A percentile compares a stretch with the other conserved stretches of the same genome.
These are phyloP conservation scores for Calocera cornea DNA, from an alignment of 768 basidiomycete species.

Conservation along the genomic window DNA sequence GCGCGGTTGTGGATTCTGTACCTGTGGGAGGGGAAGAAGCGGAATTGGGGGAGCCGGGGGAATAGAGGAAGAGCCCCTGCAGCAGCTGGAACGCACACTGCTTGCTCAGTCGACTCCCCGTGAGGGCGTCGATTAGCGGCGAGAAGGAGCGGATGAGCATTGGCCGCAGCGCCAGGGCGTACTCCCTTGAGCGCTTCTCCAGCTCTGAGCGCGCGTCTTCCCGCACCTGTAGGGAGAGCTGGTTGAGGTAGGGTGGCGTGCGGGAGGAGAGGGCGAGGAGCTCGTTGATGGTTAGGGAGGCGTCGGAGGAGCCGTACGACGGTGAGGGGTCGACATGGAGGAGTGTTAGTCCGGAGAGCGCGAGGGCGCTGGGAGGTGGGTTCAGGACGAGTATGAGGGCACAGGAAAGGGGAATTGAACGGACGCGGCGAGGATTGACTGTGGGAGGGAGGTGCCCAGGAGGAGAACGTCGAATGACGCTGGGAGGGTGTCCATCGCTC, in stretches of 20 bases:
- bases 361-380: constrained; percentile 49
- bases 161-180: constrained; percentile 76
- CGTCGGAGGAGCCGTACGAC: constrained; percentile 76
- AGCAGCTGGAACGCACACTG: constrained; percentile 86
- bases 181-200: constrained; percentile 53
- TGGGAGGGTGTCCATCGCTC: not conserved
- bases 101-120: constrained; percentile 70
- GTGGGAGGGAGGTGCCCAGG: constrained; percentile 41
- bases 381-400: constrained; percentile 6
- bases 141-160: constrained; percentile 69
- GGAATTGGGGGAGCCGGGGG: constrained; percentile 20
- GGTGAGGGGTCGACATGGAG: constrained; percentile 75
- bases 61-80: constrained; percentile 51
- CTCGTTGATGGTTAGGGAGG: constrained; percentile 71
- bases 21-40: not conserved
- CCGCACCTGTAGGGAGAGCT: constrained; percentile 10
- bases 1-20: too few relatives aligned
- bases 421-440: constrained; percentile 83
- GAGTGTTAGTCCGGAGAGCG: constrained; percentile 76
- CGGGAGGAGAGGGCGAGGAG: constrained; percentile 28
- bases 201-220: constrained; percentile 17
- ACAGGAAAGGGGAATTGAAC: constrained; percentile 22
- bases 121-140: constrained; percentile 59
- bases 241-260: constrained; percentile 9
- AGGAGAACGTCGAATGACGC: constrained; percentile 28